Base-by-base conservation (phyloP, 371 early-diverging fungal genomes). In the Mucor plumbeus region DNA sequence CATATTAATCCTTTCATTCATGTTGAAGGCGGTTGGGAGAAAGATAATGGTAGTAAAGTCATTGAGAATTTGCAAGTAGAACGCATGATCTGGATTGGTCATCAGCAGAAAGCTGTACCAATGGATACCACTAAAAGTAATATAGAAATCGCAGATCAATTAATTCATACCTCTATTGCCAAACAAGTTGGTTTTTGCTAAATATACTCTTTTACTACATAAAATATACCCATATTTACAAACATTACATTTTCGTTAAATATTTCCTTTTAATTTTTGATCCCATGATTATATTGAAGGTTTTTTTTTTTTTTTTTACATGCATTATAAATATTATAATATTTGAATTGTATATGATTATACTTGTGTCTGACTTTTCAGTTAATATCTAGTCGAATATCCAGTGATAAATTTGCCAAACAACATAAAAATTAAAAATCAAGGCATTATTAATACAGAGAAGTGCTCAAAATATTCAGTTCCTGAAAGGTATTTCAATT, bases 1-100 rank as follows among this genome's bases (percentile, higher is more conserved):
- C 77, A 80, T 43, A 67, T 83, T 15, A 69, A 77, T 14, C 78
- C 81, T 10, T 61, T 56, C 10, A 68, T 77, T 14, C 83, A 83
- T 66, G 62, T 83, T 15, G 83, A 83, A 73, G 83, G 83, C 10
- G 83, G 83, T 13, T 75, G 78, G 72, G 83, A 83, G 54, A 33
- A 65, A 7, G 81, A 75, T 39, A 77, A 80, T 48, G 83, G 83
- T 5, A 67, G 70, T 48, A 69, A 74, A 14, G 72, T 79, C 44
- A 73, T 83, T 10, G 65, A 76, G 5, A 63, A 68, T 26, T 59
- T 83, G 17, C 21, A 69, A 59, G 70, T 80, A 1, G 59, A 66
- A 35, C 69, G 71, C 26, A 55, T 77, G 17, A 67, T 83, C 14
- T 83, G 83, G 83, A 64, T 80, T 21, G 53, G 53, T 31, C 31